Base-by-base conservation (phyloP, 345 rosid genomes). In the Populus simonii region DNA sequence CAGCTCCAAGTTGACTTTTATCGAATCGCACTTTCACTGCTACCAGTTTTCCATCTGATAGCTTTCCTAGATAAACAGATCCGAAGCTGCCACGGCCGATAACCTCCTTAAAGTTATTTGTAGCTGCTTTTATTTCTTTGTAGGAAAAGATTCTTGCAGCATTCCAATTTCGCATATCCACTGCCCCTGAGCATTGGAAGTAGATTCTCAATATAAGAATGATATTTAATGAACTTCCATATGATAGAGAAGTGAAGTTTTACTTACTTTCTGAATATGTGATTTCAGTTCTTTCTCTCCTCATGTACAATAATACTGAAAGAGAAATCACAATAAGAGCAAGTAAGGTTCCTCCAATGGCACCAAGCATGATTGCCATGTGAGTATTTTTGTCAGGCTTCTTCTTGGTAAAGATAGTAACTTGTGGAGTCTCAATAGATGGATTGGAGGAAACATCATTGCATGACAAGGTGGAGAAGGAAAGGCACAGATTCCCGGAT, bases 41-140 rank as follows among this genome's bases (percentile, higher is more conserved):
- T 51, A 94, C 94, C 43, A 79, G 75, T 87, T 88, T 92, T 20
- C 94, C 97, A 83, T 89, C 93, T 47, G 84, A 75, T 79, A 94
- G 92, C 87, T 88, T 92, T 75, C 98, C 98, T 41, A 79, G 92
- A 85, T 91, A 90, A 74, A 94, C 98, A 72, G 94, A 82, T 62
- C 98, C 98, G 61, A 94, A 94, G 76, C 98, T 90, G 27, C 97
- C 98, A 11, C 90, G 90, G 69, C 98, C 98, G 70, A 93, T 87
- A 61, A 88, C 97, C 74, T 89, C 90, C 84, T 92, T 93, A 63
- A 93, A 94, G 78, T 88, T 93, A 80, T 81, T 87, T 72, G 97
- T 94, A 33, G 97, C 92, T 49, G 87, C 61, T 79, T 92, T 94
- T 69, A 94, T 91, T 89, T 94, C 97, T 79, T 86, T 91, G 83